phyloP scores from a whole-genome alignment of 352 stramenopile genomes.

The Phytopythium oedochilum region DNA sequence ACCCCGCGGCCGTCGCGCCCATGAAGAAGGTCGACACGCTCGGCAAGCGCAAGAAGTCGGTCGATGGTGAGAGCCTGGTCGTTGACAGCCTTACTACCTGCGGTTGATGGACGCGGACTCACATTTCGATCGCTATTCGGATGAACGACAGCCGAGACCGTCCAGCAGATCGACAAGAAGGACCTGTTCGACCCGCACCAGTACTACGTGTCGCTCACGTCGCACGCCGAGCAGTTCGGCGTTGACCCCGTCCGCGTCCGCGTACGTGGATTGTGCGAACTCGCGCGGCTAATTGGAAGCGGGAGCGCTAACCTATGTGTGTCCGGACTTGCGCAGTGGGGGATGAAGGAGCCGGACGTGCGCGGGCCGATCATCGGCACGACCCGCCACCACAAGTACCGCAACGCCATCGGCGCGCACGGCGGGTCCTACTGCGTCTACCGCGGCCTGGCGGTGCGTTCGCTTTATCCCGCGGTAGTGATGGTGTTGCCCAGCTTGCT shows the following conservation, averaged over 20 bases:
- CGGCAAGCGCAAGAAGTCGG: constrained; percentile 87
- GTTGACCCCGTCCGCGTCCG: constrained; percentile 83
- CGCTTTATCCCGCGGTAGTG: not conserved
- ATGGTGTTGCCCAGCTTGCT: not conserved
- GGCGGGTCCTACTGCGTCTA: constrained; percentile 98
- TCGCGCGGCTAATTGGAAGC: not conserved
- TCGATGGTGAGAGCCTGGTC: constrained; percentile 43
- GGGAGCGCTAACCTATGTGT: not conserved
- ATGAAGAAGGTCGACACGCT: constrained; percentile 85
- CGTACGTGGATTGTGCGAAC: constrained; percentile 22
- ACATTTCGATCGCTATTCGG: no score
- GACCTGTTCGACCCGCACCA: constrained; percentile 85
- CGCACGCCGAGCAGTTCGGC: constrained; percentile 82
- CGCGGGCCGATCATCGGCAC: constrained; percentile 95
- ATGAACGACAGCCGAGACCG: constrained; percentile 49
- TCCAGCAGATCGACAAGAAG: constrained; percentile 80
- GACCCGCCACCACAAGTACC: constrained; percentile 93
- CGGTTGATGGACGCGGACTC: no score
- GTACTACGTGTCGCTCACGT: constrained; percentile 87
- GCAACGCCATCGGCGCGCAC: constrained; percentile 98
- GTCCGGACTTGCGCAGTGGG: constrained; percentile 58
- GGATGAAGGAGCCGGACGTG: constrained; percentile 86
- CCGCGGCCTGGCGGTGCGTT: constrained; percentile 90
- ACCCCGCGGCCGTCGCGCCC: constrained; percentile 13
- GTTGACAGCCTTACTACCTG: no score